These are phyloP conservation scores for Salix udensis DNA, from an alignment of 345 rosid genomes.

Conservation along the genomic window DNA sequence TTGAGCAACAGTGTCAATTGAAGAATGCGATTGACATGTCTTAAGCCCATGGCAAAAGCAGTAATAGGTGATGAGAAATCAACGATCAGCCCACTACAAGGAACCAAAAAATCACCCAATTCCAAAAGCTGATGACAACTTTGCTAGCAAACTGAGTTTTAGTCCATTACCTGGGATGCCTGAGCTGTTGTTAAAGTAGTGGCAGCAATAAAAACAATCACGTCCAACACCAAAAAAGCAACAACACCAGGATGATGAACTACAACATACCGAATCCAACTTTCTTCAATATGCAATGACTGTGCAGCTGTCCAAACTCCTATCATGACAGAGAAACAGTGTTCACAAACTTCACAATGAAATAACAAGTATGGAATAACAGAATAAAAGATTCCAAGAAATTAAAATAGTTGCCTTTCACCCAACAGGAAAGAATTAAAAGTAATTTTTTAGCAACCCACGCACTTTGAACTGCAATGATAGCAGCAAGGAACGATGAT, in stretches of 20 bases:
- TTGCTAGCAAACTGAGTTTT: not conserved
- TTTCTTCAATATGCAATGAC: conserved; percentile 34
- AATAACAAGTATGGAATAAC: not conserved
- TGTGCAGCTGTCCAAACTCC: conserved; percentile 61
- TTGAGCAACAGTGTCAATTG: not conserved
- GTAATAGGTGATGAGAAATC: not conserved
- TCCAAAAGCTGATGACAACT: no score
- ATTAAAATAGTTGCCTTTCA: not conserved
- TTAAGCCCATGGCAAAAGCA: not conserved
- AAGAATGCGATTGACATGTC: not conserved
- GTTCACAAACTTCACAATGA: not conserved
- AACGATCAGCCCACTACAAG: no score
- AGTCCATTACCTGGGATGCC: conserved; percentile 60
- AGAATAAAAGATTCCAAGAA: not conserved
- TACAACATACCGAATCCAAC: conserved; percentile 58
- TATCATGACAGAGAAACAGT: conserved; percentile 27
- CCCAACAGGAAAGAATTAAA: not conserved
- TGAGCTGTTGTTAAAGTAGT: conserved; percentile 58
- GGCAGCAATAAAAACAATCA: conserved; percentile 48
- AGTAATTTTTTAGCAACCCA: not conserved
- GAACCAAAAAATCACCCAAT: no score
- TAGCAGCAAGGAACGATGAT: conserved; percentile 49
- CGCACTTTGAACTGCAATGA: conserved; percentile 72
- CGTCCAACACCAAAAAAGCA: conserved; percentile 59
- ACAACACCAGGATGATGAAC: conserved; percentile 65